Conservation (phyloP, 2,329 filamentous ascomycete species). For the Microcyclospora pomicola region DNA sequence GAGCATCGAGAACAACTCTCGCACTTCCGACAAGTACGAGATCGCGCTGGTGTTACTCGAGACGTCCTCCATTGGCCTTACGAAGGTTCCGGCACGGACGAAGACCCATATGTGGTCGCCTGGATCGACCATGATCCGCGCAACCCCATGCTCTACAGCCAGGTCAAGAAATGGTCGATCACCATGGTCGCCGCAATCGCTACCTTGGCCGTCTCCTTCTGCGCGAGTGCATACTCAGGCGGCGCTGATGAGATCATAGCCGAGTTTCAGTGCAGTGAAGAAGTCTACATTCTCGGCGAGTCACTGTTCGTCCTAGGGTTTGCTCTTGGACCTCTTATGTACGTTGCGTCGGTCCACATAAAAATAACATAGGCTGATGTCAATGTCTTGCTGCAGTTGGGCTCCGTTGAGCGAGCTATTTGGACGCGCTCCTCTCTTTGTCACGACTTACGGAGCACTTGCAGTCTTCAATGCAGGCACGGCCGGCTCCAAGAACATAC, state of each 20-base stretch:
- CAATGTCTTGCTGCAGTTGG: conserved; percentile 42
- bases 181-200: conserved; percentile 50
- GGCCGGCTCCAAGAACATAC: conserved; percentile 31
- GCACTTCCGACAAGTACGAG: conserved; percentile 19
- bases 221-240: conserved; percentile 53
- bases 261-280: conserved; percentile 40
- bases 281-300: conserved; percentile 47
- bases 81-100: conserved; percentile 41
- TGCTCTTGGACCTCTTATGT: conserved; percentile 34
- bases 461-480: conserved; percentile 29
- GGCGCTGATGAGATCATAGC: conserved; percentile 40
- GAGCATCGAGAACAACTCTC: conserved; percentile 5
- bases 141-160: conserved; percentile 50
- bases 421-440: conserved; percentile 29
- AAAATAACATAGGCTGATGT: too few species aligned
- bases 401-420: conserved; percentile 49
- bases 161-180: conserved; percentile 49
- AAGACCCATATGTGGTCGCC: conserved; percentile 53
- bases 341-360: not conserved
- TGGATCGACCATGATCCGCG: conserved; percentile 53
- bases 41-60: conserved; percentile 21
- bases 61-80: conserved; percentile 22
- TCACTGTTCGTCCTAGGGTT: conserved; percentile 53
- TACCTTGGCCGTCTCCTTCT: conserved; percentile 55
- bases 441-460: conserved; percentile 23